These are phyloP conservation scores for Lactarius vividus DNA, from an alignment of 768 basidiomycete species.

Conservation along the genomic window DNA sequence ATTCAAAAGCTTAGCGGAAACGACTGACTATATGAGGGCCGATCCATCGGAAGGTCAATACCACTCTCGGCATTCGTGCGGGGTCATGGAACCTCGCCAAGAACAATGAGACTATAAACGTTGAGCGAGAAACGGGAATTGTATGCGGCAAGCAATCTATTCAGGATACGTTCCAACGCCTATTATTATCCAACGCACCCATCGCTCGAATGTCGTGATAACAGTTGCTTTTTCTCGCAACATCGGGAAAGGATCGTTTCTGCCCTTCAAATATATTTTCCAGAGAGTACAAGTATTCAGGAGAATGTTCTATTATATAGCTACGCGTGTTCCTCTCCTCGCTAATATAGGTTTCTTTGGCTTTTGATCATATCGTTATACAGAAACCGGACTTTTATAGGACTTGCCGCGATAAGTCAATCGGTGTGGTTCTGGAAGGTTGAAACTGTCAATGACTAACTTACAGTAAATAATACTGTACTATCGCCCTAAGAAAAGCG, in stretches of 20 bases:
- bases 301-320: not conserved
- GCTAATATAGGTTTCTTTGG: too few relatives aligned
- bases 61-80: not conserved
- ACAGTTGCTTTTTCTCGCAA: not conserved
- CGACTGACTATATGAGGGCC: not conserved
- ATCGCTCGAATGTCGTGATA: not conserved
- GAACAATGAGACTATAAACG: too few relatives aligned
- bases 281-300: not conserved
- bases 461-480: too few relatives aligned
- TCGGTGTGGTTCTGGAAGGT: too few relatives aligned
- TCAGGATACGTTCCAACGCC: not conserved
- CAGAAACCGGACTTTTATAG: too few relatives aligned
- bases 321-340: not conserved
- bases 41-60: not conserved
- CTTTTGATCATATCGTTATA: too few relatives aligned
- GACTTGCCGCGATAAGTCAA: too few relatives aligned
- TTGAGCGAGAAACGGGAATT: not conserved
- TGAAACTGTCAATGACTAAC: too few relatives aligned
- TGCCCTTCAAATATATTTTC: not conserved
- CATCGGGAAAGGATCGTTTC: not conserved
- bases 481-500: too few relatives aligned
- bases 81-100: not conserved
- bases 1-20: not conserved
- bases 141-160: not conserved
- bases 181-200: not conserved